Base-by-base conservation (phyloP, 83 land plant species). In the Picea abies region DNA sequence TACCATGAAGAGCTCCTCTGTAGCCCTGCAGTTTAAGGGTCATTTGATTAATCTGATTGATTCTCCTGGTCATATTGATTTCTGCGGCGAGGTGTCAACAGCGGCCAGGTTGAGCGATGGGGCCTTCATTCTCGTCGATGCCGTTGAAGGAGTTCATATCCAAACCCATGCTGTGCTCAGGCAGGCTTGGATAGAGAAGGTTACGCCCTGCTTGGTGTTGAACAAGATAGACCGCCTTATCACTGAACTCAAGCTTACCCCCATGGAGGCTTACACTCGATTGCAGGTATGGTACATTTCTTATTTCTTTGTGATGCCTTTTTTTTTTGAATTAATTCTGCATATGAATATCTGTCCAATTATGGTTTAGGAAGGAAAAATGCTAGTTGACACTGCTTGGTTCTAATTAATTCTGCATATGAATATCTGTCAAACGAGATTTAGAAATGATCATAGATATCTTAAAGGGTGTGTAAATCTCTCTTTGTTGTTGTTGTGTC, bases 101-200 rank as follows among this genome's bases (percentile, higher is more conserved):
- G 99, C 98, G 0, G 96, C 92, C 2, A 68, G 99, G 26, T 77
- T 97, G 84, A 93, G 95, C 79, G 99, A 97, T 85, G 99, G 99
- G 4, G 99, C 98, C 3, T 77, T 97, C 8, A 90, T 97, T 0
- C 81, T 97, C 49, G 99, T 97, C 25, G 99, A 97, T 81, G 92
- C 89, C 0, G 95, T 94, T 5, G 99, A 97, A 82, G 99, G 99
- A 4, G 99, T 97, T 37, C 98, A 95, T 68, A 94, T 97, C 61
- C 99, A 97, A 86, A 97, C 99, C 26, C 98, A 97, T 71, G 98
- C 99, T 0, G 99, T 97, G 66, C 86, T 97, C 64, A 87, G 99
- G 11, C 99, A 97, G 81, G 95, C 95, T 14, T 95, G 98, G 98
- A 82, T 91, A 17, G 99, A 97, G 83, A 93, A 87, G 63, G 85